Base-by-base conservation (phyloP, 805 yeast genomes). In the Myxozyma neglecta region DNA sequence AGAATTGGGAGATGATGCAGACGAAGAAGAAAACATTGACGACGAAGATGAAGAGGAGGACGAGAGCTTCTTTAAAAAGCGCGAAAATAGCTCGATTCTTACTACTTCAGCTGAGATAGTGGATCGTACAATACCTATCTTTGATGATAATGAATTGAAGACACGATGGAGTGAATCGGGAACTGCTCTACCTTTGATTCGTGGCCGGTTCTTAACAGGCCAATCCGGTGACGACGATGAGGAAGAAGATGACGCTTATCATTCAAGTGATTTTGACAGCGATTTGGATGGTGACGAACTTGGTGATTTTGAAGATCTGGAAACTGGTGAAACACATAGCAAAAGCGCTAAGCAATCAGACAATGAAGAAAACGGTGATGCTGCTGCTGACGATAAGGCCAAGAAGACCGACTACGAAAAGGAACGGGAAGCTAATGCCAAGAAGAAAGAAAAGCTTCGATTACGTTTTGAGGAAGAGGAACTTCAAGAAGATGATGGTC, bases 381-480 rank as follows among this genome's bases (percentile, higher is more conserved):
- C 60, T 34, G 67, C 66, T 34, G 67, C 55, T 11, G 58, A 42
- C n/a, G 16, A 39, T 18, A 48, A 55, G 29, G 71, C 70, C 46
- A 69, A 68, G 46, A 42, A 13, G 52, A 77, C 93, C 2, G 46
- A 51, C 0, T 76, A 87, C 40, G 96, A 87, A 60, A 86, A 89
- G 71, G 87, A 85, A 73, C 85, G 98, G 73, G 85, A 83, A 56
- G 76, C 84, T 57, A 92, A 92, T 71, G 96, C 97, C 1, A 85
- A 87, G 64, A 91, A 89, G 79, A 96, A 94, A 71, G 97, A 92
- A 66, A 86, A 89, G 70, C 80, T 93, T 61, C 86, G 91, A 62
- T 80, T 89, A 70, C 97, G 94, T 72, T 90, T 94, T 71, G 98
- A 94, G 71, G 90, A 85, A 56, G 82, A 80, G 60, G 86, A 83